Conservation (phyloP, 257 asterid genomes). For the Asclepias syriaca region DNA sequence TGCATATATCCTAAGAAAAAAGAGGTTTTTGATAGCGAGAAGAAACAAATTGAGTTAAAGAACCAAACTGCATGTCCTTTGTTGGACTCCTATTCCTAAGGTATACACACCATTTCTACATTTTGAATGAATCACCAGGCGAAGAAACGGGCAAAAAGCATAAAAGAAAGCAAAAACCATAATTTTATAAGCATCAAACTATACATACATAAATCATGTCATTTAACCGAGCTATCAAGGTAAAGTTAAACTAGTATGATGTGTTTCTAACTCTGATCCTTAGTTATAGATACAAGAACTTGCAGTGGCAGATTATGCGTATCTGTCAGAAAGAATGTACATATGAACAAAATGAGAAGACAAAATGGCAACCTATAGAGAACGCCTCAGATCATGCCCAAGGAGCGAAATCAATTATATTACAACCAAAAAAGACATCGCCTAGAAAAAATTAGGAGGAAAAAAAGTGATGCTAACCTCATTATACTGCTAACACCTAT, state of each 20-base stretch:
- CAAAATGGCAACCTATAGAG: conserved; percentile 13
- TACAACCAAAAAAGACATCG: background rate
- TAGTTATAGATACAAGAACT: background rate
- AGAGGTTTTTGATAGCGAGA: background rate
- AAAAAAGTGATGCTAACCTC: background rate
- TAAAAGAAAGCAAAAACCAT: background rate
- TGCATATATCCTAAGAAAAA: background rate
- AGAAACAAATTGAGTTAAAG: background rate
- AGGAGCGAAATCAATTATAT: background rate
- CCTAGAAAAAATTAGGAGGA: background rate
- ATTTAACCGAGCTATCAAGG: background rate
- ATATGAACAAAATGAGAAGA: conserved; percentile 6
- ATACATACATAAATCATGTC: background rate
- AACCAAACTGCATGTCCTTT: no score
- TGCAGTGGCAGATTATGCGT: background rate
- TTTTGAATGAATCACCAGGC: background rate
- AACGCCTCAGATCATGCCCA: conserved; percentile 6
- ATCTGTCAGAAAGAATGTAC: background rate
- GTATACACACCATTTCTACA: background rate
- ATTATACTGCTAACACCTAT: background rate
- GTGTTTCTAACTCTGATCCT: background rate
- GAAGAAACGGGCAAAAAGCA: background rate
- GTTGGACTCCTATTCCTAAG: background rate
- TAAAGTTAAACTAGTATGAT: background rate
- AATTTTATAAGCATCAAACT: background rate